Percentiles rank a stretch among this genome's conserved stretches.
Conservation (phyloP, 495 filamentous ascomycete species). For the Jackrogersella multiformis region DNA sequence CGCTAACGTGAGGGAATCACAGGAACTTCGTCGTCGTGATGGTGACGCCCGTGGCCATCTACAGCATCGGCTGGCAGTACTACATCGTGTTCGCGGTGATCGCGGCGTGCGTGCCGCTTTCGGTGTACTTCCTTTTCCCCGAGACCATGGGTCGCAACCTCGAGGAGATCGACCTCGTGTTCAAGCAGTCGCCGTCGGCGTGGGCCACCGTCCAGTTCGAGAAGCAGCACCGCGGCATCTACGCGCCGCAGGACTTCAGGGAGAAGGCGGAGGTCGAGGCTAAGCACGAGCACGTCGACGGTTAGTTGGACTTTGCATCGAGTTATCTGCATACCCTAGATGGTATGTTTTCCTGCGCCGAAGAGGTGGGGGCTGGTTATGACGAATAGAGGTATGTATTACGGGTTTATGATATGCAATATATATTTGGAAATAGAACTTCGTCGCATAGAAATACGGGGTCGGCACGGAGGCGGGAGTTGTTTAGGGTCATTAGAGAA, state of each 20-base stretch:
- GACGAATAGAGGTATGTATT: too few species aligned
- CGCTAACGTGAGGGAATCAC: slow-evolving; percentile 24
- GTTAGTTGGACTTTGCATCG: not conserved
- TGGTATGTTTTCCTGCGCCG: too few species aligned
- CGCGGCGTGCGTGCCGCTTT: slow-evolving; percentile 57
- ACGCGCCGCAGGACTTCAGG: slow-evolving; percentile 59
- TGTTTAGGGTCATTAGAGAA: not conserved
- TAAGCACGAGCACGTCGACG: slow-evolving; percentile 16
- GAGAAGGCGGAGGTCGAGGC: slow-evolving; percentile 46
- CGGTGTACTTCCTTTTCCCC: slow-evolving; percentile 67
- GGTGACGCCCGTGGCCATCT: slow-evolving; percentile 58
- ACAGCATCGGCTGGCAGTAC: slow-evolving; percentile 56
- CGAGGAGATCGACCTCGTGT: slow-evolving; percentile 73
- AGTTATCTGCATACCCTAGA: not conserved
- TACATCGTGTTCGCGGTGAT: slow-evolving; percentile 61
- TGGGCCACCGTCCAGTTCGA: slow-evolving; percentile 69
- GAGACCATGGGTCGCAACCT: slow-evolving; percentile 65
- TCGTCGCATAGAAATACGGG: not conserved
- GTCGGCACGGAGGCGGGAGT: not conserved
- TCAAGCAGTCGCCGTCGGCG: slow-evolving; percentile 65
- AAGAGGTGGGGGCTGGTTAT: too few species aligned
- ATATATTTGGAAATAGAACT: slow-evolving; percentile 1
- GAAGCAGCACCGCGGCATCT: slow-evolving; percentile 62
- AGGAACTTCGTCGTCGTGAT: slow-evolving; percentile 59
- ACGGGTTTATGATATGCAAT: not conserved